Evolutionary conservation across 1,284 basidiomycete genomes (phyloP), one percentile per base, ranked within the genome.

Genomic region (Cryptococcus depauperatus): DNA sequence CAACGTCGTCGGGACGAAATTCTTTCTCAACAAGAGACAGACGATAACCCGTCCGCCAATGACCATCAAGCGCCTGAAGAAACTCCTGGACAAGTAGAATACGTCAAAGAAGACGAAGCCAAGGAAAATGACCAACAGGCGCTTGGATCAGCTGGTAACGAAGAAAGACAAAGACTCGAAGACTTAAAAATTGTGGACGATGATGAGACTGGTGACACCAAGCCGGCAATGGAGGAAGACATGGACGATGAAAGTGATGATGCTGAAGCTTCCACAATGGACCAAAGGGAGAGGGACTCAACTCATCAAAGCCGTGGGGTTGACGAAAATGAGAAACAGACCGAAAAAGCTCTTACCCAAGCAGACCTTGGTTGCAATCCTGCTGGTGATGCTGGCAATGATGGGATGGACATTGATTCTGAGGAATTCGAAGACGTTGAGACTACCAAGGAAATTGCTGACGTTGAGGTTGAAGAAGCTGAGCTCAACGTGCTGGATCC

Each of bases 1-100:
- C 80, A 79, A 43, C 82, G 85, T 50, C 81, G 84, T 13, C 81
- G 91, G 54, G 81, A 93, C 51, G 84, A 91, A 51, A 96, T 97
- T 51, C 73, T 86, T 46, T 77, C 81, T 34, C 62, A 73, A 37
- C 60, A 69, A n/a, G 69, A 67, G 46, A 56, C 68, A 76, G 33
- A 41, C 4, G 41, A 52, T 45, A 67, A 58, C 47, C 58, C 60
- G 42, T 49, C 61, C 5, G 51, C 58, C 21, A 46, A 63, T 25
- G 48, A 56, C 6, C 59, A 69, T 3, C 60, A 71, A n/a, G 54
- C 64, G 2, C 62, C 69, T 14, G 74, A 76, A 35, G 70, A 76
- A 3, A 73, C 77, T 1, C 81, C 83, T 58, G 26, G 27, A n/a
- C 75, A 77, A 41, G 75, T 95, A 18, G 88, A 96, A 65, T 92